phyloP scores from a whole-genome alignment of 441 rosid genomes.

The Corymbia calophylla region DNA sequence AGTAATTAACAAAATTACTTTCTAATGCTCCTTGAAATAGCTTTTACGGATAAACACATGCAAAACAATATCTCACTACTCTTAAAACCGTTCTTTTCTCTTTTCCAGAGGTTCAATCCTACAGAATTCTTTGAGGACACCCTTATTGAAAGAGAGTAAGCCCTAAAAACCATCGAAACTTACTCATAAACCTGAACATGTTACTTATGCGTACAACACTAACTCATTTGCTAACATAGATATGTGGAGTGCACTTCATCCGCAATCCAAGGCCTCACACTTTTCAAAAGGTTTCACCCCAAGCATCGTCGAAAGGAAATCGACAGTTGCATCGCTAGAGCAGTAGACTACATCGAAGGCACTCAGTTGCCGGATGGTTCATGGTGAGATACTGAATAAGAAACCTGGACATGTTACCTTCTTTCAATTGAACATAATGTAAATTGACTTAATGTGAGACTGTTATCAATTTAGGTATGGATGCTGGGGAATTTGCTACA shows the following conservation, averaged over 20 bases:
- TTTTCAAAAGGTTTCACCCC: constrained; percentile 26
- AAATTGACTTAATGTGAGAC: not conserved
- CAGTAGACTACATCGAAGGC: constrained; percentile 13
- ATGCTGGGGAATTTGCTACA: constrained; percentile 37
- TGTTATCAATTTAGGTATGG: constrained; percentile 20
- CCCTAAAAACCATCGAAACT: not conserved
- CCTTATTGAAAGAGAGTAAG: constrained; percentile 35
- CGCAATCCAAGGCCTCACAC: constrained; percentile 21
- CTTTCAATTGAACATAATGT: not conserved
- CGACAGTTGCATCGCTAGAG: constrained; percentile 7
- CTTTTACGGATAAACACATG: not conserved
- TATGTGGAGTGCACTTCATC: constrained; percentile 34
- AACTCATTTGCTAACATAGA: constrained; percentile 1
- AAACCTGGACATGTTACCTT: not conserved
- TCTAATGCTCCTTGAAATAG: not conserved
- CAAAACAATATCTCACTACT: not conserved
- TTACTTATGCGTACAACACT: not conserved
- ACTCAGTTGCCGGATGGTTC: constrained; percentile 32
- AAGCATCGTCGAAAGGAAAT: constrained; percentile 20
- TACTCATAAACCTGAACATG: not conserved
- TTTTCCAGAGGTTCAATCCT: constrained; percentile 24
- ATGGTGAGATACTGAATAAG: constrained; percentile 5
- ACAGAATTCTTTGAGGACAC: constrained; percentile 32
- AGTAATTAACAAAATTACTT: not conserved
- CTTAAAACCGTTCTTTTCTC: not conserved